Evolutionary conservation across 768 basidiomycete genomes (phyloP), one percentile per base, ranked within the genome.

Genomic region (Auricularia auricula-judae): DNA sequence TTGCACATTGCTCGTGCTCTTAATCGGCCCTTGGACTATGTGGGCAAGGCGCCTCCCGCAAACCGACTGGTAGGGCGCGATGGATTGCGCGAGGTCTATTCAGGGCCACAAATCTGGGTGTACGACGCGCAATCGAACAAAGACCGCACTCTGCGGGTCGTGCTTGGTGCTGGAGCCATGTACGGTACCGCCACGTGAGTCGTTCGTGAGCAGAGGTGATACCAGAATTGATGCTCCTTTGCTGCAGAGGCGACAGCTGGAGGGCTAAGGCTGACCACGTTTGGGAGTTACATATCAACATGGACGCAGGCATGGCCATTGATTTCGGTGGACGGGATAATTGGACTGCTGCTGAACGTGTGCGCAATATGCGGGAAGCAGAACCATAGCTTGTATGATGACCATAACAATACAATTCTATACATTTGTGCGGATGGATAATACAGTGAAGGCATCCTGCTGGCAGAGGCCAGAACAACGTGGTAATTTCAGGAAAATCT

Each of bases 201-300:
- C 12, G 8, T n/a, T 18, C 14, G 47, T 29, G 18, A 18, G 5
- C 56, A 14, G 29, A 29, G 29, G 29, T 29, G 29, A 29, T 29
- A 29, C 29, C 29, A 29, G 29, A 29, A 29, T 29, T 29, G 29
- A 29, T 29, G 29, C 29, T 29, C 29, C 29, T 29, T 29, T 29
- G 29, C 18, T 59, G 29, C 23, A 59, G 56, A 4, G 56, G 16
- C 23, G 56, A 59, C 56, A 59, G 56, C 18, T 59, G 56, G 56
- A 29, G 56, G 11, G 56, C 56, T 8, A 59, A 59, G 23, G 56
- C 23, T 4, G 34, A 35, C 34, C 56, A 35, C 23, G 29, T 35
- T 35, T 59, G 56, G 56, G 56, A 59, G 34, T 18, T 59, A 7
- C 56, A 59, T 14, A 59, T 59, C 56, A 59, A 59, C 56, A 59